Evolutionary conservation across 495 filamentous ascomycete genomes (phyloP).

Genomic region (Hypomontagnella submonticulosa): DNA sequence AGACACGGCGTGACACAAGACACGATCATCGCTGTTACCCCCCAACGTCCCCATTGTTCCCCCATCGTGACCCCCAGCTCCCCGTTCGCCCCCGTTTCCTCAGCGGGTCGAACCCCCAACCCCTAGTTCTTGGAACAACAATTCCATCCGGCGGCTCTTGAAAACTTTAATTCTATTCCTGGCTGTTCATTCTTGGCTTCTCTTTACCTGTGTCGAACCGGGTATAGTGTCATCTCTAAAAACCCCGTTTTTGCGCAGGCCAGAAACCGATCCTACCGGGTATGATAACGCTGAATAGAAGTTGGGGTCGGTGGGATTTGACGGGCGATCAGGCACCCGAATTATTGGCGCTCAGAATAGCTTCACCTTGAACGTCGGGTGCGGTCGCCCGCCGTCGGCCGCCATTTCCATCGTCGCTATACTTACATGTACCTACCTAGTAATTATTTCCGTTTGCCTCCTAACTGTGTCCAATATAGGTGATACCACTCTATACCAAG

Average conservation of each 20-base stretch:
- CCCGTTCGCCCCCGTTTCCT: not conserved
- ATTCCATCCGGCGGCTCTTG: slow-evolving; percentile 25
- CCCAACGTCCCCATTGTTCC: too few relatives aligned
- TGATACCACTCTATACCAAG: not conserved
- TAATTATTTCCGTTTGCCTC: not conserved
- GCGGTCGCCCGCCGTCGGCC: too few relatives aligned
- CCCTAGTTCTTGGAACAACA: slow-evolving; percentile 2
- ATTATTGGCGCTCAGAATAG: slow-evolving; percentile 33
- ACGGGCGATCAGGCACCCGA: slow-evolving; percentile 23
- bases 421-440: not conserved
- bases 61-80: too few relatives aligned
- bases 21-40: too few relatives aligned
- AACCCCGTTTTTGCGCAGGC: not conserved
- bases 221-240: slow-evolving; percentile 9
- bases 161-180: slow-evolving; percentile 34
- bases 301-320: slow-evolving; percentile 29
- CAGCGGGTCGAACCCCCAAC: not conserved
- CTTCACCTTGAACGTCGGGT: slow-evolving; percentile 3
- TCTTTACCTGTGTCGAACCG: slow-evolving; percentile 1
- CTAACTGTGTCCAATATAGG: slow-evolving; percentile 1
- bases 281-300: slow-evolving; percentile 2
- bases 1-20: too few relatives aligned
- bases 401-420: too few relatives aligned
- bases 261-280: slow-evolving; percentile 10
- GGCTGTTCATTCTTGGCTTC: slow-evolving; percentile 14